Evolutionary conservation across 2,329 filamentous ascomycete species (phyloP).

Genomic region (Drechslerella dactyloides): DNA sequence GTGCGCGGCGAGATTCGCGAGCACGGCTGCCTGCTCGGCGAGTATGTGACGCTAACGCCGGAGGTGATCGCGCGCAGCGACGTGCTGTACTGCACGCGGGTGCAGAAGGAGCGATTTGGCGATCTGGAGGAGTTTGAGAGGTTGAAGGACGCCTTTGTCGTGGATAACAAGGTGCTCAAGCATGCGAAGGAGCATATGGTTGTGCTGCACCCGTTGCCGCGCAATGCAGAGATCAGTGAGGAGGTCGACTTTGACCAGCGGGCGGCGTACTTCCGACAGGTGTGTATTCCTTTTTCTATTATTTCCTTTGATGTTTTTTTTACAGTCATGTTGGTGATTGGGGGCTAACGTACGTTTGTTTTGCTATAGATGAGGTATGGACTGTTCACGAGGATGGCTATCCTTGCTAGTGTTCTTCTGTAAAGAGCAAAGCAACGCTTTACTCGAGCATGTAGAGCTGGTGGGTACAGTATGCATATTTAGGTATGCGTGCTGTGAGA

Average conservation of each 20-base stretch:
- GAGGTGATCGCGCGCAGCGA: conserved; percentile 87
- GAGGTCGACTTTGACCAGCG: conserved; percentile 98
- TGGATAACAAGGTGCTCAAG: conserved; percentile 88
- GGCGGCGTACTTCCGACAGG: conserved; percentile 98
- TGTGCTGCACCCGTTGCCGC: conserved; percentile 91
- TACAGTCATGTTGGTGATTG: not conserved
- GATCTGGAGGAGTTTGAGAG: conserved; percentile 79
- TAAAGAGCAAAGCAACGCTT: conserved; percentile 1
- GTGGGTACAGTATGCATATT: too few species aligned
- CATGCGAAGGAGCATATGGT: conserved; percentile 91
- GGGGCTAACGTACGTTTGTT: conserved; percentile 2
- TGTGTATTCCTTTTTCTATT: conserved; percentile 59
- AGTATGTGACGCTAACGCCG: conserved; percentile 78
- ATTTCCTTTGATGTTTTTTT: not conserved
- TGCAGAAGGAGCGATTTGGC: conserved; percentile 96
- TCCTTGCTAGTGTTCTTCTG: conserved; percentile 44
- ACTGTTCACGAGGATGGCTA: conserved; percentile 48
- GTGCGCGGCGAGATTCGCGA: conserved; percentile 74
- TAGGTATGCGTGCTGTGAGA: too few species aligned
- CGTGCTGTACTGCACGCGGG: conserved; percentile 93
- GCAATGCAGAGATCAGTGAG: conserved; percentile 90
- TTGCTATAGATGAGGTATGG: conserved; percentile 48
- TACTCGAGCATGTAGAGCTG: not conserved
- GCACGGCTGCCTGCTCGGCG: conserved; percentile 77
- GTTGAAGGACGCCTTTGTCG: conserved; percentile 85